These are phyloP conservation scores for Fusarium xylarioides DNA, from an alignment of 2,329 filamentous ascomycete species.

Conservation along the genomic window DNA sequence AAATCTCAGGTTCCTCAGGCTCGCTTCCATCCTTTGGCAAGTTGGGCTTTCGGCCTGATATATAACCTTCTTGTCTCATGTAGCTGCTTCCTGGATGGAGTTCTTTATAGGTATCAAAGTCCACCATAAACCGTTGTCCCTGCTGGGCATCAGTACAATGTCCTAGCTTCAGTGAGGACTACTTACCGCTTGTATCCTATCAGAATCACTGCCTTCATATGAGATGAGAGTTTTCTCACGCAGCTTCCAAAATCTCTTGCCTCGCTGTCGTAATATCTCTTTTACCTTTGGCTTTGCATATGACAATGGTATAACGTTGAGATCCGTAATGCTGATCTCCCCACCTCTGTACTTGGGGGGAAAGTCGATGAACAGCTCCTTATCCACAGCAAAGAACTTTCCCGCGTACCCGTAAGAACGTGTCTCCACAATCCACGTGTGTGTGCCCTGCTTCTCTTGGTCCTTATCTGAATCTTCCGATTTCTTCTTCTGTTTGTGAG, in stretches of 20 bases:
- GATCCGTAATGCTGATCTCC: neutral
- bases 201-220: neutral
- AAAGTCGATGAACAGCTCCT: neutral
- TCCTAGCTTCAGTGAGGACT: fast-evolving
- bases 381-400: neutral
- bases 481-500: neutral
- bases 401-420: neutral
- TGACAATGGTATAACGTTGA: neutral
- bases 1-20: neutral
- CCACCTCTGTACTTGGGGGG: neutral
- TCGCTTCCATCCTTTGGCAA: neutral
- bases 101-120: conserved; percentile 1
- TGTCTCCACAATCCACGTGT: neutral
- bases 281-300: neutral
- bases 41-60: neutral
- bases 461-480: neutral
- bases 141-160: neutral
- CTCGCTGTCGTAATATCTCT: neutral
- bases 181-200: neutral
- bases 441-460: neutral
- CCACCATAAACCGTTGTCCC: conserved; percentile 19
- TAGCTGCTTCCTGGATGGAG: conserved; percentile 3
- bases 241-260: neutral
- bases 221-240: neutral
- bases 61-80: neutral